Evolutionary conservation across 78 protist species (phyloP).

Genomic region (Cavenderia fasciculata): DNA sequence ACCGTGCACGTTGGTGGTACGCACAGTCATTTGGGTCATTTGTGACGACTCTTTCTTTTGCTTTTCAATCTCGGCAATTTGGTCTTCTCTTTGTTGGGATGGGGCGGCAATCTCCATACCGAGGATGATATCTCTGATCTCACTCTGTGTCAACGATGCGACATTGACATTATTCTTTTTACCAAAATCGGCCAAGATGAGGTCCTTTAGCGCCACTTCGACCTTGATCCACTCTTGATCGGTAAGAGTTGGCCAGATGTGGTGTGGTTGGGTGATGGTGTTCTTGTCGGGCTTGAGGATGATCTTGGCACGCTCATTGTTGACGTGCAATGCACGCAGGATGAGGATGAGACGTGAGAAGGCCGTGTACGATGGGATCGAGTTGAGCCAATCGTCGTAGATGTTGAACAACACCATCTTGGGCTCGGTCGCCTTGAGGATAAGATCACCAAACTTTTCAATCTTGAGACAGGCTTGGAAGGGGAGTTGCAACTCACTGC

Average conservation of each 20-base stretch:
- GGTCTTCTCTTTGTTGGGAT: conserved; percentile 95
- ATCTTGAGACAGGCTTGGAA: conserved; percentile 97
- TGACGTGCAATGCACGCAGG: conserved; percentile 98
- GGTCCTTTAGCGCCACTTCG: conserved; percentile 97
- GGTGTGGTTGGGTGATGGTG: conserved; percentile 95
- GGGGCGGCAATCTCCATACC: conserved; percentile 99
- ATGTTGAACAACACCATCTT: conserved; percentile 97
- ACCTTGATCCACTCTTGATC: conserved; percentile 99
- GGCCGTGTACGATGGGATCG: conserved; percentile 96
- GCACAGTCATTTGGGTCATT: conserved; percentile 93
- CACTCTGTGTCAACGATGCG: conserved; percentile 97
- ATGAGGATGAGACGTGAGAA: conserved; percentile 98
- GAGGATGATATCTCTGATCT: conserved; percentile 99
- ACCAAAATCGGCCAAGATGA: conserved; percentile 99
- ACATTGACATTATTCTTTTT: conserved; percentile 98
- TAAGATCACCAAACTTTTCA: conserved; percentile 98
- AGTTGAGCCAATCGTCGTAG: conserved; percentile 99
- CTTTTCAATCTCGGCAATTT: conserved; percentile 98
- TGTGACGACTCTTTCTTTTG: conserved; percentile 90
- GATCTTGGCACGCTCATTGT: conserved; percentile 93
- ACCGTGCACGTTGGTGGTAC: conserved; percentile 96
- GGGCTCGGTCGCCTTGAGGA: conserved; percentile 99
- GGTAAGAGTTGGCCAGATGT: conserved; percentile 99
- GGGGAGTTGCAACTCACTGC: conserved; percentile 98
- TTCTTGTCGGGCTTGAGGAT: conserved; percentile 95